These are phyloP conservation scores for Rutstroemia sp. DNA, from an alignment of 2,329 filamentous ascomycete species.

Conservation along the genomic window DNA sequence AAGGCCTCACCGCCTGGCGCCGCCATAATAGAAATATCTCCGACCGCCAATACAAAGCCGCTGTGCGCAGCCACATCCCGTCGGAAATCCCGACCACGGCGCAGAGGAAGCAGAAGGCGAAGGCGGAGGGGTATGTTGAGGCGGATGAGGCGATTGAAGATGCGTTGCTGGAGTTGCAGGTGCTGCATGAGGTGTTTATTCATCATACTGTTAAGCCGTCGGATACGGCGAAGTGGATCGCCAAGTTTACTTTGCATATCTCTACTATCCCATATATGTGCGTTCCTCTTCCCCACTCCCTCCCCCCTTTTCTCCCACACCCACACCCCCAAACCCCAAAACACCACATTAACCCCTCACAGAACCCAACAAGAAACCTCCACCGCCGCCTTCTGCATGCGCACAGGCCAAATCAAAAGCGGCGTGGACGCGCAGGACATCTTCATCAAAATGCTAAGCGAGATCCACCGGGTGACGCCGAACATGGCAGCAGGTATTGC, in stretches of 20 bases:
- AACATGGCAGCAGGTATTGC: conserved; percentile 65
- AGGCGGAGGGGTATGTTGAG: conserved; percentile 46
- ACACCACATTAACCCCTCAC: neutral
- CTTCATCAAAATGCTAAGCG: conserved; percentile 68
- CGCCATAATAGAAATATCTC: conserved; percentile 60
- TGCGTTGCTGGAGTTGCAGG: conserved; percentile 61
- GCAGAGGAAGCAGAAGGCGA: conserved; percentile 33
- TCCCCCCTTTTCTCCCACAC: neutral
- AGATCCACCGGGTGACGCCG: conserved; percentile 64
- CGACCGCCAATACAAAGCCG: conserved; percentile 60
- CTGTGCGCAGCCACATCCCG: conserved; percentile 46
- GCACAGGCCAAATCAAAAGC: conserved; percentile 64
- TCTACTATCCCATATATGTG: conserved; percentile 67
- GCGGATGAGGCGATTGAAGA: conserved; percentile 61
- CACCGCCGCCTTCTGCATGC: conserved; percentile 69
- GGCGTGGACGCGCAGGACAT: conserved; percentile 60
- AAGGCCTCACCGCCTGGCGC: conserved; percentile 60
- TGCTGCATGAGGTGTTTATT: conserved; percentile 58
- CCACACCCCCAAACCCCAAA: no score
- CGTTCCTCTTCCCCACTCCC: conserved; percentile 21
- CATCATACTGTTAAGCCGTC: conserved; percentile 56
- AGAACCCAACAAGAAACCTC: conserved; percentile 37
- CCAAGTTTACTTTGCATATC: conserved; percentile 69
- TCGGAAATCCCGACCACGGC: conserved; percentile 27
- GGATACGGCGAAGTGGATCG: conserved; percentile 68